Evolutionary conservation across 225 moss, liverwort and hornwort species (phyloP).

Genomic region (Physcomitrellopsis africana): DNA sequence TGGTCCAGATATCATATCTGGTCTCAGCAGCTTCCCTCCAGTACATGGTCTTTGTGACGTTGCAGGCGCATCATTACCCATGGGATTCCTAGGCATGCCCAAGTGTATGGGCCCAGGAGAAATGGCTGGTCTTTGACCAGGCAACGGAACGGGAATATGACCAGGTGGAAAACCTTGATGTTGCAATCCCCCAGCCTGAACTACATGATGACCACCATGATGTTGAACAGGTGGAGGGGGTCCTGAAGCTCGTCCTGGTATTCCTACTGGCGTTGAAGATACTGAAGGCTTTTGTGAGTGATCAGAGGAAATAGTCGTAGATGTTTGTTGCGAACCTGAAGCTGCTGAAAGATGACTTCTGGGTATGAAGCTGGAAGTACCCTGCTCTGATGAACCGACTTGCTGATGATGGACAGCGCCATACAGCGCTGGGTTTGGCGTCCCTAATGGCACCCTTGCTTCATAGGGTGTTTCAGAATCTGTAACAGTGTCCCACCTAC

Average conservation of each 20-base stretch:
- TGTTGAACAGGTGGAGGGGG: slow-evolving; percentile 18
- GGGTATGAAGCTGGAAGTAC: slow-evolving; percentile 11
- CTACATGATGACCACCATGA: background rate
- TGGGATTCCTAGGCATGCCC: slow-evolving; percentile 27
- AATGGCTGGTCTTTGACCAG: slow-evolving; percentile 37
- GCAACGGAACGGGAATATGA: slow-evolving; percentile 22
- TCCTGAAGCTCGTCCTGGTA: slow-evolving; percentile 31
- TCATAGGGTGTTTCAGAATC: slow-evolving; percentile 12
- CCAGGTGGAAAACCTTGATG: slow-evolving; percentile 16
- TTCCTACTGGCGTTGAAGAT: slow-evolving; percentile 25
- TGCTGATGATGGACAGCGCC: background rate
- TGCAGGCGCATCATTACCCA: slow-evolving; percentile 31
- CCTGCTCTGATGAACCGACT: slow-evolving; percentile 22
- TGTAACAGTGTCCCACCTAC: slow-evolving; percentile 49
- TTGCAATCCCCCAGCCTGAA: slow-evolving; percentile 22
- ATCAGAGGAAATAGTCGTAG: background rate
- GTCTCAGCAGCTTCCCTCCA: slow-evolving; percentile 21
- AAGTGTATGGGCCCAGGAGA: slow-evolving; percentile 27
- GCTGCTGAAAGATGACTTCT: slow-evolving; percentile 11
- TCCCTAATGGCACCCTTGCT: slow-evolving; percentile 10
- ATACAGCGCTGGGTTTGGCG: slow-evolving; percentile 7
- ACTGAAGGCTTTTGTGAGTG: slow-evolving; percentile 13
- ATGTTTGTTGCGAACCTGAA: slow-evolving; percentile 15
- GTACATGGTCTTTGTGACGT: slow-evolving; percentile 25
- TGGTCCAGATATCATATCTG: slow-evolving; percentile 12